Evolutionary conservation across 1,139 yeast species (phyloP), one percentile per base, ranked within the genome.

Genomic region (Zygosaccharomyces pseudobailii): DNA sequence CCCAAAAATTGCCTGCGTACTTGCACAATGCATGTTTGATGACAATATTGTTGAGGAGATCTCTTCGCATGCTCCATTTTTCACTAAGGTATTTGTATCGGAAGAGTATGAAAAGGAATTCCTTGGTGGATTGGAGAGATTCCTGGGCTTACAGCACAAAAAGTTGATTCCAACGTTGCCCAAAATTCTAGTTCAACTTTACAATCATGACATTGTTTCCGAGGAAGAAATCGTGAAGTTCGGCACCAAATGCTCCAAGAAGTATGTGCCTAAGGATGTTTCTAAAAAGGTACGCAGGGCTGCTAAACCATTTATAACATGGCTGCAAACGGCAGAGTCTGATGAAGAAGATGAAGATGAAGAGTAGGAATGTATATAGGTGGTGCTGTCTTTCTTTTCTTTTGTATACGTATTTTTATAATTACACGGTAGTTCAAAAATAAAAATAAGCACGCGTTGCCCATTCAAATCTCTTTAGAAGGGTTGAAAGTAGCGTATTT

Each of bases 221-320:
- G 98, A 92, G 72, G 96, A 87, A 51, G 84, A 79, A 40, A 77
- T 88, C 46, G 71, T 78, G 62, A 77, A 78, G 46, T 92, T 96
- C 90, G 97, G 97, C 57, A 78, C 92, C 48, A 89, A 88, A 70
- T 89, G 88, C 62, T 86, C 96, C 45, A 89, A 89, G 74, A 90
- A 89, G 71, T 92, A 85, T 62, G 97, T 90, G 51, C 87, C 95
- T 54, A 92, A 90, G 73, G 96, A 89, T 44, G 77, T 82, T 40
- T 85, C 95, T 45, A 90, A 90, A 73, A 90, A 88, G 77, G 96
- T 92, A 46, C 87, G 97, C 71, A 87, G 84, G 71, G 95, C 96
- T 41, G 97, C 97, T 52, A 89, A 88, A 72, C 96, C 97, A 36
- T 92, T 92, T 71, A 73, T 92, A 55, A 82, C 85, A 60, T 92